Base-by-base conservation (phyloP, 1,284 basidiomycete genomes). In the Rhodotorula mucilaginosa region DNA sequence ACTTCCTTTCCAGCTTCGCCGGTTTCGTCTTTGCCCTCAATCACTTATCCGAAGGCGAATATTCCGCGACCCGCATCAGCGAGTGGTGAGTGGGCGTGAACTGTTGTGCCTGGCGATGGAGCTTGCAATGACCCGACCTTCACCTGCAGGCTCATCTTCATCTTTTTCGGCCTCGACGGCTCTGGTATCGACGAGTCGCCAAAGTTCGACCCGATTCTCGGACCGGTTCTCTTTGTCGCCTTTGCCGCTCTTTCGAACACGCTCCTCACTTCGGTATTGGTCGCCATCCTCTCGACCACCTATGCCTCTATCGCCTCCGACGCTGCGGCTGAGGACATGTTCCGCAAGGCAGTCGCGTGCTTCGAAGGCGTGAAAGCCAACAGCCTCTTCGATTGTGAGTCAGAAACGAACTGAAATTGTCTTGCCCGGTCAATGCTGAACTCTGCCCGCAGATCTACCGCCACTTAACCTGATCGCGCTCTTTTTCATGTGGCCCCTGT, bases 171-270 rank as follows among this genome's bases (percentile, higher is more conserved):
- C 15, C 71, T 76, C 18, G 75, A 76, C 66, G 73, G 75, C 4
- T 65, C 70, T n/a, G 72, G 73, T 18, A 75, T 75, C 62, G 74
- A 75, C 58, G 65, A 68, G 19, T 73, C 71, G 49, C 60, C 66
- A 5, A 68, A 68, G n/a, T 76, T 76, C 29, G 73, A 76, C 59
- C 73, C 71, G 1, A 48, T 71, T n/a, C 67, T 76, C 26, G 75
- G 69, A 10, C 92, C 93, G 5, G 87, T 93, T 65, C 83, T 96
- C 64, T 91, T 96, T 87, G 90, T 84, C 18, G 83, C 85, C 23
- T 97, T 93, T 80, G 91, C 93, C 67, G 91, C 89, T 0, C 79
- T 93, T 60, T 88, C 88, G 0, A 91, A 90, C 77, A 93, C 91
- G 0, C 84, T 93, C 56, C 82, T 93, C 75, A 78, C 83, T 31